Percentiles rank a stretch among this genome's conserved stretches.
phyloP scores from a whole-genome alignment of 805 yeast genomes.

The Candida sakaeoensis region DNA sequence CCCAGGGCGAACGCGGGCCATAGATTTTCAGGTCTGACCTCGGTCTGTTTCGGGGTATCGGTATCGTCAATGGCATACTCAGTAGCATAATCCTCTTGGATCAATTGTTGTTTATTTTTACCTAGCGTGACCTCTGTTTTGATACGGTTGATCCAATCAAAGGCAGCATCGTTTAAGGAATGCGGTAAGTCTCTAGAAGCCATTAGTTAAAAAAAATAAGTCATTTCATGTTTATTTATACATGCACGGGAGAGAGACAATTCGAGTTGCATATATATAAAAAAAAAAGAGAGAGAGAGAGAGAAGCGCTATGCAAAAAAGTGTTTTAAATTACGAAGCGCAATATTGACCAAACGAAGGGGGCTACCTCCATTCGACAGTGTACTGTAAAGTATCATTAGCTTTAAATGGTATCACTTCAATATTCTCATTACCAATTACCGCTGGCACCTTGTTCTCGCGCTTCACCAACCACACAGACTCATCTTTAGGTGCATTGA shows the following conservation, averaged over 20 bases:
- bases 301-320: too few relatives aligned
- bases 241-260: too few relatives aligned
- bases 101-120: conserved; percentile 20
- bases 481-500: conserved; percentile 29
- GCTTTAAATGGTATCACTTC: conserved; percentile 80
- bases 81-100: conserved; percentile 14
- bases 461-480: conserved; percentile 53
- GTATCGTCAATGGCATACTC: too few relatives aligned
- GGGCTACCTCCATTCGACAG: conserved; percentile 60
- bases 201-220: conserved; percentile 13
- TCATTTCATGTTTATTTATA: not conserved
- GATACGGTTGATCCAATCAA: conserved; percentile 42
- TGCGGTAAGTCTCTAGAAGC: conserved; percentile 50
- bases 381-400: conserved; percentile 70
- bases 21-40: conserved; percentile 18
- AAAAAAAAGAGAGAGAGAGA: too few relatives aligned
- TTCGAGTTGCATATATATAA: not conserved
- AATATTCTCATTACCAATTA: conserved; percentile 42
- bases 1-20: conserved; percentile 83
- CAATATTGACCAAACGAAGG: not conserved
- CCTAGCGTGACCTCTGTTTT: conserved; percentile 41
- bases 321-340: not conserved
- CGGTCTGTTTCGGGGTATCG: conserved; percentile 17
- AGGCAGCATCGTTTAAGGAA: conserved; percentile 17
- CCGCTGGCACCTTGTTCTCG: conserved; percentile 55